Conservation (phyloP, 73 alveolate genomes). For the Tetrahymena malaccensis region DNA sequence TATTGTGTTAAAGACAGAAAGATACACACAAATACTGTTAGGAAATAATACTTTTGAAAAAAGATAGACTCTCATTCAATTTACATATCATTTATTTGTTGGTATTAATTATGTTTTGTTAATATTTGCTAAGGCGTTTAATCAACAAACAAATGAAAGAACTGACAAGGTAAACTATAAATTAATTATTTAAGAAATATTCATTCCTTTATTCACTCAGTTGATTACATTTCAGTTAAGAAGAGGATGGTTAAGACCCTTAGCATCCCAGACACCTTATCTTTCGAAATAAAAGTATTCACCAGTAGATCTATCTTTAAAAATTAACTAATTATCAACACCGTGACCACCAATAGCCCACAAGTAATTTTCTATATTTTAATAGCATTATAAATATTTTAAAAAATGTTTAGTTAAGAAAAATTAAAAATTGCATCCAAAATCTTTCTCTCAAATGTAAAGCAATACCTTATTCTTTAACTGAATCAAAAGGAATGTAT, state of each 20-base stretch:
- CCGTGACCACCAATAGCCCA: constrained; percentile 21
- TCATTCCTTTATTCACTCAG: not conserved
- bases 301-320: constrained; percentile 28
- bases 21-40: not conserved
- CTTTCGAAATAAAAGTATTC: constrained; percentile 29
- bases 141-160: not conserved
- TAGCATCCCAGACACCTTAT: constrained; percentile 40
- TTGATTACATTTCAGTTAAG: constrained; percentile 16
- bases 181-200: not conserved
- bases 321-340: constrained; percentile 17
- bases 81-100: not conserved
- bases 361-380: constrained; percentile 26
- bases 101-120: no score
- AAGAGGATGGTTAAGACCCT: constrained; percentile 30
- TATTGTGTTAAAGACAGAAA: not conserved
- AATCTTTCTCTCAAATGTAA: no score
- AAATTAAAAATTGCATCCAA: no score
- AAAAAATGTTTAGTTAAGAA: not conserved
- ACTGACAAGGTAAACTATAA: not conserved
- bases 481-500: constrained; percentile 3
- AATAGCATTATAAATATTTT: not conserved
- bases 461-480: constrained; percentile 1
- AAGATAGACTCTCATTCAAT: not conserved
- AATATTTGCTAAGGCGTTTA: not conserved
- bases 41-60: not conserved